phyloP scores from a whole-genome alignment of 2,329 filamentous ascomycete genomes.

The Ophiostoma himal-ulmi region DNA sequence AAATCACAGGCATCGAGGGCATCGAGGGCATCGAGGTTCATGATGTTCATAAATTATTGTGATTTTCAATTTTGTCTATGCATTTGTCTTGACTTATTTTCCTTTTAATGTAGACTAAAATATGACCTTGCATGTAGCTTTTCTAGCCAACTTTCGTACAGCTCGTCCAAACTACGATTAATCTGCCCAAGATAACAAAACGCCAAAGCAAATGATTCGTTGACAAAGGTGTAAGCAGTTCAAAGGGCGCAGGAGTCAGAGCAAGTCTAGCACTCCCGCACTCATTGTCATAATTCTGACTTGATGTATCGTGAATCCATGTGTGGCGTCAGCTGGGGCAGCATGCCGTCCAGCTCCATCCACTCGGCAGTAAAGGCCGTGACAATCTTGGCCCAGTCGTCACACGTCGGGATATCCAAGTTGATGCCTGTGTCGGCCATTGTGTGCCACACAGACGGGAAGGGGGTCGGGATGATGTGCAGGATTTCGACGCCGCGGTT shows the following conservation, averaged over 20 bases:
- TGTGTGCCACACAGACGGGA: constrained; percentile 81
- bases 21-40: not conserved
- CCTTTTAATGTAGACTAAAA: not conserved
- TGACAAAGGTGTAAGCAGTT: not conserved
- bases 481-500: constrained; percentile 76
- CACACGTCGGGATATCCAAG: constrained; percentile 69
- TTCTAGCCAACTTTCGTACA: too few relatives aligned
- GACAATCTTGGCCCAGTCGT: constrained; percentile 82
- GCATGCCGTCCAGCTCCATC: constrained; percentile 61
- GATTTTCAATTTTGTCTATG: not conserved
- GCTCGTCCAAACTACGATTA: too few relatives aligned
- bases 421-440: constrained; percentile 78
- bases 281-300: constrained; percentile 26
- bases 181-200: too few relatives aligned
- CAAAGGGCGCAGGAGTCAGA: not conserved
- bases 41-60: not conserved
- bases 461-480: constrained; percentile 80
- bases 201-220: too few relatives aligned
- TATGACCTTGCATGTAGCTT: too few relatives aligned
- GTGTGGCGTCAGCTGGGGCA: not conserved
- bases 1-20: not conserved
- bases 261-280: not conserved
- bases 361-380: constrained; percentile 85
- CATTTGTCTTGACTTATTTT: not conserved
- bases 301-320: constrained; percentile 18